Conservation (phyloP, 768 basidiomycete genomes). For the Podaxis sp. region DNA sequence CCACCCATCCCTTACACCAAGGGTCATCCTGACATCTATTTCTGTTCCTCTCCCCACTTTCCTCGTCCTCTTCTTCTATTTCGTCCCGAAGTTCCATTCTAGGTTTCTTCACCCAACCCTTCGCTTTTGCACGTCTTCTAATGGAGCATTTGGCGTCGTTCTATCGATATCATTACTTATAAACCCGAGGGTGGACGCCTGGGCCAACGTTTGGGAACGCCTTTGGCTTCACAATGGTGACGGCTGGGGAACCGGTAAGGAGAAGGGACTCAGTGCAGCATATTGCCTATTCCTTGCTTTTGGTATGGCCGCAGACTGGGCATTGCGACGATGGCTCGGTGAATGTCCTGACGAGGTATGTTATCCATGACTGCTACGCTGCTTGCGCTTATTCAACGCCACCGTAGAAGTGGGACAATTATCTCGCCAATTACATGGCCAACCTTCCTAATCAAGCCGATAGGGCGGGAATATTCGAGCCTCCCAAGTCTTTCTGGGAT, state of each 20-base stretch:
- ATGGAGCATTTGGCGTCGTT: slow-evolving; percentile 58
- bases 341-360: slow-evolving; percentile 70
- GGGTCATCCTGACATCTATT: slow-evolving; percentile 40
- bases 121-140: slow-evolving; percentile 50
- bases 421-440: slow-evolving; percentile 57
- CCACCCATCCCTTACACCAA: slow-evolving; percentile 51
- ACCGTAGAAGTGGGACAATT: slow-evolving; percentile 65
- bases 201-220: slow-evolving; percentile 65
- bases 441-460: slow-evolving; percentile 53
- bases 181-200: slow-evolving; percentile 39
- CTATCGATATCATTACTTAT: slow-evolving; percentile 55
- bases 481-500: slow-evolving; percentile 54
- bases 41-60: slow-evolving; percentile 33
- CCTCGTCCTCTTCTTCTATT: slow-evolving; percentile 37
- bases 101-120: slow-evolving; percentile 45
- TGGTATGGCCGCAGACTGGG: slow-evolving; percentile 55
- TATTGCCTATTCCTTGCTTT: slow-evolving; percentile 50
- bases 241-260: slow-evolving; percentile 52
- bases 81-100: slow-evolving; percentile 42
- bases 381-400: slow-evolving; percentile 2
- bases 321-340: slow-evolving; percentile 52
- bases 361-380: background rate
- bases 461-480: slow-evolving; percentile 59
- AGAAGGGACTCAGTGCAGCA: slow-evolving; percentile 59
- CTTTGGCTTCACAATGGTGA: slow-evolving; percentile 47